Conservation (phyloP, 176 grass and related monocot species). For the Zizania latifolia region DNA sequence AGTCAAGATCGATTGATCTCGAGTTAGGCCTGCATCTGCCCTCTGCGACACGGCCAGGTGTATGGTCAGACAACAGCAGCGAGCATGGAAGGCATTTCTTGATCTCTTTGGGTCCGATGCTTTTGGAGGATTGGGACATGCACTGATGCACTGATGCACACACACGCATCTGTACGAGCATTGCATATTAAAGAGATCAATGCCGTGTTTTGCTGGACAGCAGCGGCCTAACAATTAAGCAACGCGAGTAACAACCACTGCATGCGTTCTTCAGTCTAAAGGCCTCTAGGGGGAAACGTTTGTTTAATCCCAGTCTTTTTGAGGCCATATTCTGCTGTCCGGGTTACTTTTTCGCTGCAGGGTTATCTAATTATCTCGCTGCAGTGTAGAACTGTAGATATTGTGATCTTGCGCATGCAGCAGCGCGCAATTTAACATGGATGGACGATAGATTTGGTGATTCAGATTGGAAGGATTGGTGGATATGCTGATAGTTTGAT, state of each 20-base stretch:
- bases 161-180: neutral
- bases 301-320: conserved; percentile 33
- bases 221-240: conserved; percentile 36
- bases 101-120: conserved; percentile 2
- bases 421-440: neutral
- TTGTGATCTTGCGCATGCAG: conserved; percentile 15
- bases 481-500: neutral
- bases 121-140: conserved; percentile 33
- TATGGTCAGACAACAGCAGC: conserved; percentile 33
- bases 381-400: neutral
- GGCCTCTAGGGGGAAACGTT: neutral
- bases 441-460: conserved; percentile 35
- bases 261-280: conserved; percentile 4
- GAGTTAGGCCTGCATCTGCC: conserved; percentile 31
- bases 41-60: conserved; percentile 29
- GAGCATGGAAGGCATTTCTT: conserved; percentile 1
- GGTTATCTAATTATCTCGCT: conserved; percentile 27
- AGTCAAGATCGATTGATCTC: neutral
- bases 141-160: too few relatives aligned
- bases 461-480: neutral
- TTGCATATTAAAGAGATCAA: conserved; percentile 28
- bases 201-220: conserved; percentile 56
- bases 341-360: conserved; percentile 35
- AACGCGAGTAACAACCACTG: conserved; percentile 3
- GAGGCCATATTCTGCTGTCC: conserved; percentile 28